Evolutionary conservation across 352 stramenopile genomes (phyloP), one percentile per base, ranked within the genome.

Genomic region (Pythium aphanidermatum): DNA sequence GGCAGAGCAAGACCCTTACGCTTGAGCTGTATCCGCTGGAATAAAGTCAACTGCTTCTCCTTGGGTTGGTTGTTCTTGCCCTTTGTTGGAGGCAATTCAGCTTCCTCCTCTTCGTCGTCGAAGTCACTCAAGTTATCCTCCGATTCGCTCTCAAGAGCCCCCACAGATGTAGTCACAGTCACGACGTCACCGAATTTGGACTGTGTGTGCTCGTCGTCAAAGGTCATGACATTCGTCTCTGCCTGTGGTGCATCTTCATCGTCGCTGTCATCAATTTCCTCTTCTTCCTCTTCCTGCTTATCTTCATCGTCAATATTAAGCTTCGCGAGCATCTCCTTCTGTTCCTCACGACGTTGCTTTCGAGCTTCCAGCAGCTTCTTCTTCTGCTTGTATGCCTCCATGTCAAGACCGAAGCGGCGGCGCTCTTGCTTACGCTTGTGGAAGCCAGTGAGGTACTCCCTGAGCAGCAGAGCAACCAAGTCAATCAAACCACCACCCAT

Each of bases 331-430:
- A 86, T 63, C 47, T 82, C 65, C 63, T 87, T 89, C 36, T 92
- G 71, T 57, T 94, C 80, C 37, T 83, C 77, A 32, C 81, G 73
- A 29, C 79, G 63, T 68, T 92, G 74, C 63, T 92, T 94, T 57
- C 81, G 79, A 46, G 70, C 73, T 51, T 92, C 79, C 19, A 94
- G 42, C 25, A 83, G 68, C 6, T 60, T 62, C 48, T 94, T 94
- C 60, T 94, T 86, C 41, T 87, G 76, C 70, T 94, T 94, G 63
- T 70, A 94, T 37, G 82, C 82, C 64, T 94, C 77, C 82, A 94
- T 94, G 45, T 94, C 79, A 46, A 92, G 56, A 2, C 82, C 82
- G 41, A 91, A 94, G 50, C 82, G 79, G 40, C 82, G 75, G 20
- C 82, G 74, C 51, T 94, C 82, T 49, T 91, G 77, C 55, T 94